Evolutionary conservation across 2,329 filamentous ascomycete species (phyloP).

Genomic region (Nothomitra cinnamomea): DNA sequence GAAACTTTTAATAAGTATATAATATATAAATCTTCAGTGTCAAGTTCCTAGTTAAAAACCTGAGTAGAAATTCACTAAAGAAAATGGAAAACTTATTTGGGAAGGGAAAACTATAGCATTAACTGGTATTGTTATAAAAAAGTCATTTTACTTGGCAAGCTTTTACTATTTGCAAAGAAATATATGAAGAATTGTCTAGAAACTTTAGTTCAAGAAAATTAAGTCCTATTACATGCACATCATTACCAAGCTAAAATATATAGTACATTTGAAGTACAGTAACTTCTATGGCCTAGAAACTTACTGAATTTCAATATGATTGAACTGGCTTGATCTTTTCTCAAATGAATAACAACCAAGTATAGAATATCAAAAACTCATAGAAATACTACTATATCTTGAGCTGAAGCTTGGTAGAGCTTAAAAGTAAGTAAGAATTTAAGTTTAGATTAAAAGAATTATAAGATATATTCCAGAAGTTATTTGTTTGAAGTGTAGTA

Average conservation of each 20-base stretch:
- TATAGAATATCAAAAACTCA: conserved; percentile 1
- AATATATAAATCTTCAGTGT: background rate
- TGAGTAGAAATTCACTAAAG: background rate
- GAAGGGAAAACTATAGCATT: background rate
- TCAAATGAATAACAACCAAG: conserved; percentile 9
- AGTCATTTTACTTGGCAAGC: background rate
- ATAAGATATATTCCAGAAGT: conserved; percentile 8
- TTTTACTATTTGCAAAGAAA: too few species aligned
- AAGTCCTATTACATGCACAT: background rate
- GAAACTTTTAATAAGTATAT: background rate
- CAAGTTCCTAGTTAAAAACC: background rate
- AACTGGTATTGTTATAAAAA: background rate
- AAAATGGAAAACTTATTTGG: background rate
- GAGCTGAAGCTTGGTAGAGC: conserved; percentile 7
- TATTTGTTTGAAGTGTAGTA: conserved; percentile 1
- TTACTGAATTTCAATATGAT: conserved; percentile 9
- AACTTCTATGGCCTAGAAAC: conserved; percentile 6
- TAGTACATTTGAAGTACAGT: background rate
- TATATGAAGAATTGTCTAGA: background rate
- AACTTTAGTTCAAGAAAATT: conserved; percentile 7
- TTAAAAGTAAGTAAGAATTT: conserved; percentile 8
- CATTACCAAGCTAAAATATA: conserved; percentile 1
- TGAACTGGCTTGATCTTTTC: conserved; percentile 4
- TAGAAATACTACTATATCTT: background rate
- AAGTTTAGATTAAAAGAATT: conserved; percentile 11